Base-by-base conservation (phyloP, 768 basidiomycete genomes). In the Amanita pallidorosea region DNA sequence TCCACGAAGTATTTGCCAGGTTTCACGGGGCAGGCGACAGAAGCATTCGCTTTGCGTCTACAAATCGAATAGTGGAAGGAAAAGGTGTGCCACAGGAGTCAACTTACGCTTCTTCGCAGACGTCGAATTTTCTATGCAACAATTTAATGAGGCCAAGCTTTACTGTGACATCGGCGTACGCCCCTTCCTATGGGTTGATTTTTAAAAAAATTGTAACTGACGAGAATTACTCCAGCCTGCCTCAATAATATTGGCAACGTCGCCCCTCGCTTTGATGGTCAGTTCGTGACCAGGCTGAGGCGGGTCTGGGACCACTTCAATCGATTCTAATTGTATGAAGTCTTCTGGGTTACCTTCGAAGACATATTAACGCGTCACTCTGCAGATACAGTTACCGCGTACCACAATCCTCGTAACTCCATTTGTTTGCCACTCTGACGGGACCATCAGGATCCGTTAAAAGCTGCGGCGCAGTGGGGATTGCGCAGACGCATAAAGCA, bases 131-230 rank as follows among this genome's bases (percentile, higher is more conserved):
- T 70, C 89, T 96, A 41, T 72, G 66, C 29, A 98, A 69, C n/a
- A 98, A 63, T 70, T 90, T 96, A 61, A 99, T 79, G 25, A 90
- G 68, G 22, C 96, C 96, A n/a, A 98, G 73, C 65, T 97, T 98
- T 51, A 99, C 95, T 1, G 68, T 67, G 4, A 99, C 92, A 57
- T 94, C 82, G 7, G 86, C 95, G 58, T 79, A 88, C 35, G 95
- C 88, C 5, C 96, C 96, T 4, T 93, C 84, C 94, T 97, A 56
- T 15, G 18, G 5, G 8, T 8, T 49, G n/a, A 52, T 49, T n/a
- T n/a, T n/a, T 27, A 53, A 23, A 52, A 38, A 36, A 18, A 31
- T 40, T 9, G 33, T 29, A 47, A 43, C 11, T 34, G 29, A 18
- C 15, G 11, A 47, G 35, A 51, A 12, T 47, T 3, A 15, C 7